Base-by-base conservation (phyloP, 257 asterid genomes). In the Lithospermum erythrorhizon region DNA sequence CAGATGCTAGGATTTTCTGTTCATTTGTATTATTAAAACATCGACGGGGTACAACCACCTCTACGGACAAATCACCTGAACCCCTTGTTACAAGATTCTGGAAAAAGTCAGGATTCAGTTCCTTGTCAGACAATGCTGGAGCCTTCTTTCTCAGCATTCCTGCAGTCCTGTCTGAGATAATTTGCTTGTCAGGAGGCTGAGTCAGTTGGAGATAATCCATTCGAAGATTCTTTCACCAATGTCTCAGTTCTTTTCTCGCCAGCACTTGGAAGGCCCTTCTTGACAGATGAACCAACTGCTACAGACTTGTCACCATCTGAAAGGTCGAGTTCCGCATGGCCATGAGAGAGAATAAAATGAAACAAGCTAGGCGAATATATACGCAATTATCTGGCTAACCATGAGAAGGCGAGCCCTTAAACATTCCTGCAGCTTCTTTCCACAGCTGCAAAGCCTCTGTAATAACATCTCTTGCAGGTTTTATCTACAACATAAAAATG, bases 381-480 rank as follows among this genome's bases (percentile, higher is more conserved):
- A 64, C 23, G 53, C 47, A 14, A 62, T 47, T 20, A 14, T 32
- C 65, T 37, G 4, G 45, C 78, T 59, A 68, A 93, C 99, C 96
- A 73, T 73, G 78, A 70, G 86, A 76, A 66, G 89, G 65, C 69
- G 84, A 78, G 60, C 86, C 93, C 61, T 93, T 90, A 66, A 85
- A 95, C 78, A 79, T 85, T 69, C 99, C 95, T 6, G 87, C 83
- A 74, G 82, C 58, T 83, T 89, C 87, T 83, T 89, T 87, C 99
- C 97, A 93, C 64, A 81, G 84, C 80, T 83, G 97, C 87, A 93
- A 81, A 66, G 99, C 99, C 80, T 93, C 99, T 8, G 67, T 78
- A 80, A 93, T 72, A 70, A 94, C 83, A 68, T 93, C 99, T 81
- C 99, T 79, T 49, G 78, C 99, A 5, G 97, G 97, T 74, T 89